Conservation (phyloP, 2,329 filamentous ascomycete genomes). For the Fusarium globosum region DNA sequence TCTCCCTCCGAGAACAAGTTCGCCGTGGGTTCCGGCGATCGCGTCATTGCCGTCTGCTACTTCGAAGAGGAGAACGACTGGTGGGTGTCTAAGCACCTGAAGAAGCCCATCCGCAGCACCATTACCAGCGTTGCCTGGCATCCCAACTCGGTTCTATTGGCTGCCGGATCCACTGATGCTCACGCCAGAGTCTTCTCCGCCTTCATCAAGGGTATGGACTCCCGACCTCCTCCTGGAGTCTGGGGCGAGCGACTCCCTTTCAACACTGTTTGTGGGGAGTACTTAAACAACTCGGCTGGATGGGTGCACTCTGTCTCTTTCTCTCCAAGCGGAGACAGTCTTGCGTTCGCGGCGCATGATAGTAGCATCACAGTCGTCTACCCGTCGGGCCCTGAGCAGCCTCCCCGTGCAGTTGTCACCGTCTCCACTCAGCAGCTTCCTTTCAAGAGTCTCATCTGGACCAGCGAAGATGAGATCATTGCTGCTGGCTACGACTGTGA, state of each 20-base stretch:
- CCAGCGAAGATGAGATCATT: slow-evolving; percentile 89
- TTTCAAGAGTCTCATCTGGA: slow-evolving; percentile 94
- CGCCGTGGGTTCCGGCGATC: slow-evolving; percentile 93
- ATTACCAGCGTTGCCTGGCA: slow-evolving; percentile 97
- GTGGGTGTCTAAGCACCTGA: slow-evolving; percentile 99
- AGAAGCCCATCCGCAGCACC: slow-evolving; percentile 98
- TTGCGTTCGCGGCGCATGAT: slow-evolving; percentile 95
- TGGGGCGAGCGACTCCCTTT: slow-evolving; percentile 98
- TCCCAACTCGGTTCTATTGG: slow-evolving; percentile 94
- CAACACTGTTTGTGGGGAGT: slow-evolving; percentile 98
- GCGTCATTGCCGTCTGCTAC: slow-evolving; percentile 96
- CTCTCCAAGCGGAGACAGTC: slow-evolving; percentile 89
- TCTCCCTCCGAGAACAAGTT: slow-evolving; percentile 97
- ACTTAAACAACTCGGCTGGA: slow-evolving; percentile 92
- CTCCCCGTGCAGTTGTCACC: slow-evolving; percentile 89
- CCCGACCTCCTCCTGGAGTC: slow-evolving; percentile 82
- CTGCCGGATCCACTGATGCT: slow-evolving; percentile 95
- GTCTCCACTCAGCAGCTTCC: slow-evolving; percentile 90
- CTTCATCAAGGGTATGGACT: slow-evolving; percentile 96
- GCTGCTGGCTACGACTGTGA: slow-evolving; percentile 93
- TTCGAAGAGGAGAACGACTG: slow-evolving; percentile 99
- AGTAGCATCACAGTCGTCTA: slow-evolving; percentile 98
- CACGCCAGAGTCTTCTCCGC: slow-evolving; percentile 94
- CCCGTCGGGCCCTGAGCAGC: slow-evolving; percentile 88
- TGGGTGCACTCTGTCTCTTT: slow-evolving; percentile 97